A percentile compares a stretch with the other conserved stretches of the same genome.
Evolutionary conservation across 2,329 filamentous ascomycete genomes (phyloP).

Genomic region (Xylaria sp.): DNA sequence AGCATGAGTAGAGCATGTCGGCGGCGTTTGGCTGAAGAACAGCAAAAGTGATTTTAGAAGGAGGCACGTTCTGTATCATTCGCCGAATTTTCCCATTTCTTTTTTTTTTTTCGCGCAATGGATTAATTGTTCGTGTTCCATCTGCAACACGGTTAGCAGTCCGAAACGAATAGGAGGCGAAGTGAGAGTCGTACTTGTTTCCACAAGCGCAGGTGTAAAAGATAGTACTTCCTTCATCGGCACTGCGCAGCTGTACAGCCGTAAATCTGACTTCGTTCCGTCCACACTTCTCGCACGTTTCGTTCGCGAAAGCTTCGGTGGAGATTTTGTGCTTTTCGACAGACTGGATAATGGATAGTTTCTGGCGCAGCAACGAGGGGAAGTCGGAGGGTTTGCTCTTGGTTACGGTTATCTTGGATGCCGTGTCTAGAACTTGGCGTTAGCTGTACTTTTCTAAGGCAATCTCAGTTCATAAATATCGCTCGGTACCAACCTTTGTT

Average conservation of each 20-base stretch:
- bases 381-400: constrained; percentile 90
- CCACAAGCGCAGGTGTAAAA: constrained; percentile 89
- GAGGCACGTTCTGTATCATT: constrained; percentile 5
- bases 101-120: constrained; percentile 32
- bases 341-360: constrained; percentile 86
- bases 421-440: constrained; percentile 65
- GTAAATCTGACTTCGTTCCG: constrained; percentile 85
- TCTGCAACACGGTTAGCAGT: constrained; percentile 37
- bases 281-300: constrained; percentile 83
- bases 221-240: constrained; percentile 93
- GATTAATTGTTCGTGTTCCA: constrained; percentile 64
- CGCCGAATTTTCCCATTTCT: background rate
- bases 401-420: constrained; percentile 80
- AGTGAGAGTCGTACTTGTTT: constrained; percentile 70
- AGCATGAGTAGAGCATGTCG: constrained; percentile 32
- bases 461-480: background rate
- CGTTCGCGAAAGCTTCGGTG: constrained; percentile 72
- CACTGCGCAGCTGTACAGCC: constrained; percentile 85
- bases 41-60: constrained; percentile 39
- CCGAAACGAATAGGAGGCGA: background rate
- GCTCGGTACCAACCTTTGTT: constrained; percentile 73
- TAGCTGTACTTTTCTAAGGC: constrained; percentile 16
- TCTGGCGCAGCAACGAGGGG: constrained; percentile 86
- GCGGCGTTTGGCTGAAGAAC: constrained; percentile 39
- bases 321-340: constrained; percentile 81